A percentile compares a stretch with the other conserved stretches of the same genome.
Conservation (phyloP, 2,329 filamentous ascomycete genomes). For the Claviceps maximensis region DNA sequence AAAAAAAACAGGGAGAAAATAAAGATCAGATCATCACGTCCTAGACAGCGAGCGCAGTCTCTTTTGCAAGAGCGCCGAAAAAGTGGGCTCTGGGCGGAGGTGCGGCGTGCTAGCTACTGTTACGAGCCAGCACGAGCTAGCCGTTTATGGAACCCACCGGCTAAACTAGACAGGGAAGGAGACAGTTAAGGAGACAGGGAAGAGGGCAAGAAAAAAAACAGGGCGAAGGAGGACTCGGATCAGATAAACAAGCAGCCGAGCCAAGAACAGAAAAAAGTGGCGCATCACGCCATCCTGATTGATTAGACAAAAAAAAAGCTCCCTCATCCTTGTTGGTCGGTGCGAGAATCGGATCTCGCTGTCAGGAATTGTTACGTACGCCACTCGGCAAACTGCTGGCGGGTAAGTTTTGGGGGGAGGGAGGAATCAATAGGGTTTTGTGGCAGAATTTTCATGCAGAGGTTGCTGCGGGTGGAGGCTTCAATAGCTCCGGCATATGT, state of each 20-base stretch:
- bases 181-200: too few relatives aligned
- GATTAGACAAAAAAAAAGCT: slow-evolving; percentile 1
- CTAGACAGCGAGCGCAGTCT: background rate
- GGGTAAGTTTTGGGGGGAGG: too few relatives aligned
- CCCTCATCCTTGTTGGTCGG: background rate
- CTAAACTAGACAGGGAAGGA: too few relatives aligned
- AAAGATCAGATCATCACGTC: too few relatives aligned
- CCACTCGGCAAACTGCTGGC: background rate
- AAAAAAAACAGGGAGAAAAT: background rate
- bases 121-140: too few relatives aligned
- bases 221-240: background rate
- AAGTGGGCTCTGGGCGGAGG: background rate
- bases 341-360: background rate
- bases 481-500: too few relatives aligned
- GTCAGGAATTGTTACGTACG: too few relatives aligned
- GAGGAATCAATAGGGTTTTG: too few relatives aligned
- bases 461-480: too few relatives aligned
- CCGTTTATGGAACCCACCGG: too few relatives aligned
- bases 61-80: background rate
- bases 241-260: slow-evolving; percentile 5
- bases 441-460: too few relatives aligned
- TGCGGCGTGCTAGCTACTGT: background rate
- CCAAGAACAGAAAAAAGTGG: background rate
- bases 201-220: background rate
- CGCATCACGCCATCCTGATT: slow-evolving; percentile 4